Base-by-base conservation (phyloP, 768 basidiomycete species). In the Russula sp. region DNA sequence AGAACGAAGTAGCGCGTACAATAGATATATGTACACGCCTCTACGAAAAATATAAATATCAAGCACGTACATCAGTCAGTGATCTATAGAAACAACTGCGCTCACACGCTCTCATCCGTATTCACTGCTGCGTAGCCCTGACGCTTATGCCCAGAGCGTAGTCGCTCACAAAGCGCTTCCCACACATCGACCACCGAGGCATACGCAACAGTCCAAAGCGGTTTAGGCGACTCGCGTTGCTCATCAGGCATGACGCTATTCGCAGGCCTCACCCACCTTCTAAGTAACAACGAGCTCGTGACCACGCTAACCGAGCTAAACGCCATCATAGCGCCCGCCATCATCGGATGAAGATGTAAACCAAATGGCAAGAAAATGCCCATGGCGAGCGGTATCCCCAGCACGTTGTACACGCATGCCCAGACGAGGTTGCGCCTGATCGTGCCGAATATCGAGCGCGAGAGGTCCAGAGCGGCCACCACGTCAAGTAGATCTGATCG, bases 261-360 rank as follows among this genome's bases (percentile, higher is more conserved):
- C 70, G 68, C 71, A 2, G 92, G 92, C 36, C 92, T 79, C 55
- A 76, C 81, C 94, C 94, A 96, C 83, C 88, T 86, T 72, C 83
- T 88, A 67, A 99, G 80, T 52, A 90, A 84, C 72, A 98, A 77
- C 64, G 92, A 94, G 64, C 91, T 94, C 30, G 84, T 85, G 18
- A 99, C 96, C 57, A 99, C 97, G 69, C 92, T 94, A 42, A 98
- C 96, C 69, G 89, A 92, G 38, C 92, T 95, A 75, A 94, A 94
- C 28, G 97, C 97, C 97, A 99, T 99, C 30, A 95, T 95, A 3
- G 89, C 93, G n/a, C 93, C 96, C 0, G 97, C 94, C 78, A 94
- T 85, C 96, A 98, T 98, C 10, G 97, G 97, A 70, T 94, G 97
- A 73, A 98, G 86, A 74, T 94, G 92, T 32, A 96, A 68, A 16